Evolutionary conservation across 1,284 basidiomycete genomes (phyloP), one percentile per base, ranked within the genome.

Genomic region (Puccinia triticina): DNA sequence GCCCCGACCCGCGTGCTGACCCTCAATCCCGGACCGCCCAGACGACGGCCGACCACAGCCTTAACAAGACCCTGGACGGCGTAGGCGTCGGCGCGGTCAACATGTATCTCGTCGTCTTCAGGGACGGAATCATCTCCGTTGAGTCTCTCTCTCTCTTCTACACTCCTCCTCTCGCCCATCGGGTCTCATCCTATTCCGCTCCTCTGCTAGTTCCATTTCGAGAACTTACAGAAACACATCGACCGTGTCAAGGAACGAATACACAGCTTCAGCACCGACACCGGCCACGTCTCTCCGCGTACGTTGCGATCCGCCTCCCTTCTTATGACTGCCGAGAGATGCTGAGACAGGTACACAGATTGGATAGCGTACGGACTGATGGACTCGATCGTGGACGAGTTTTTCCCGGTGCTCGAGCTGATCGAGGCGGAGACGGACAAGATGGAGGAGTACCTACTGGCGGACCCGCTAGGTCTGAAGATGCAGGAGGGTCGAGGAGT

Each of bases 151-250:
- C 46, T 50, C 29, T 50, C 26, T 18, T 59, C n/a, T n/a, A n/a
- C n/a, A n/a, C n/a, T n/a, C n/a, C n/a, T n/a, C n/a, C n/a, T n/a
- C n/a, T n/a, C n/a, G n/a, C n/a, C n/a, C n/a, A n/a, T n/a, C n/a
- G n/a, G n/a, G n/a, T n/a, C n/a, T n/a, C n/a, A n/a, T n/a, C n/a
- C n/a, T n/a, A n/a, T n/a, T n/a, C n/a, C n/a, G n/a, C n/a, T n/a
- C n/a, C n/a, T n/a, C n/a, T n/a, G n/a, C n/a, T 84, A 95, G 93
- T 98, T 98, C 87, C 94, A 97, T 88, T 97, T 94, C 85, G 93
- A 93, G 77, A 94, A 98, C 85, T 92, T 97, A 73, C 91, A 92
- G 79, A 94, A 95, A 86, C 95, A 98, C 86, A 91, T 91, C 0
- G 90, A 93, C 83, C 91, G 92, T 26, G 93, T 98, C 1, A 90